Evolutionary conservation across 495 filamentous ascomycete genomes (phyloP).

Genomic region (Penicillium soppii): DNA sequence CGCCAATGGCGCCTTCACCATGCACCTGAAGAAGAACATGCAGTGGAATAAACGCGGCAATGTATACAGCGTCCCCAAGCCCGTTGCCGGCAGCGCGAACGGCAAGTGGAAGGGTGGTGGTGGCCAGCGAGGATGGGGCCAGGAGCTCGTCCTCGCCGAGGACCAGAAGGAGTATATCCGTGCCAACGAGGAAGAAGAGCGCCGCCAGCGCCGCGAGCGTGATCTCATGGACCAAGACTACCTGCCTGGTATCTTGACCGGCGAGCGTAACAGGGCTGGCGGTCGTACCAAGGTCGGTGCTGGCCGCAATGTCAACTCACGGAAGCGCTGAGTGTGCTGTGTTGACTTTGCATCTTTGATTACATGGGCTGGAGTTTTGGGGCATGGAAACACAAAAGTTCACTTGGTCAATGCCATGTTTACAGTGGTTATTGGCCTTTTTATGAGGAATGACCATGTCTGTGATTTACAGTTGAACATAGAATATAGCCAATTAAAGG

Average conservation of each 20-base stretch:
- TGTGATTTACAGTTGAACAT: conserved; percentile 13
- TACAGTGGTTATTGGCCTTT: conserved; percentile 10
- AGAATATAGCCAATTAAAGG: conserved; percentile 18
- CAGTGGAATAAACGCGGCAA: conserved; percentile 94
- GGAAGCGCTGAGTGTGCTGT: conserved; percentile 53
- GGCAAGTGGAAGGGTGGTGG: conserved; percentile 73
- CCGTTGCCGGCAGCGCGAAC: conserved; percentile 73
- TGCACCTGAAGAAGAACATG: conserved; percentile 93
- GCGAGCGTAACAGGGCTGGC: conserved; percentile 61
- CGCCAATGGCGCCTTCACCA: conserved; percentile 71
- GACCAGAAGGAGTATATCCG: conserved; percentile 92
- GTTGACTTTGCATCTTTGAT: conserved; percentile 25
- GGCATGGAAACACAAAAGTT: conserved; percentile 31
- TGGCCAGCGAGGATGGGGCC: conserved; percentile 85
- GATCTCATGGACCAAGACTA: conserved; percentile 97
- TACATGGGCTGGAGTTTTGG: conserved; percentile 36
- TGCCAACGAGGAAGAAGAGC: conserved; percentile 60
- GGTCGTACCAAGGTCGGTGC: conserved; percentile 79
- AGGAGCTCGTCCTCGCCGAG: conserved; percentile 78
- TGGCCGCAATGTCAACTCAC: conserved; percentile 82
- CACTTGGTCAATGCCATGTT: conserved; percentile 3
- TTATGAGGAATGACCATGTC: conserved; percentile 23
- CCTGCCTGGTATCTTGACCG: conserved; percentile 80
- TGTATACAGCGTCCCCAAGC: conserved; percentile 86
- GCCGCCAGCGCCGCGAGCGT: conserved; percentile 59